phyloP scores from a whole-genome alignment of 202 grass and related monocot species.

The Panicum virgatum region DNA sequence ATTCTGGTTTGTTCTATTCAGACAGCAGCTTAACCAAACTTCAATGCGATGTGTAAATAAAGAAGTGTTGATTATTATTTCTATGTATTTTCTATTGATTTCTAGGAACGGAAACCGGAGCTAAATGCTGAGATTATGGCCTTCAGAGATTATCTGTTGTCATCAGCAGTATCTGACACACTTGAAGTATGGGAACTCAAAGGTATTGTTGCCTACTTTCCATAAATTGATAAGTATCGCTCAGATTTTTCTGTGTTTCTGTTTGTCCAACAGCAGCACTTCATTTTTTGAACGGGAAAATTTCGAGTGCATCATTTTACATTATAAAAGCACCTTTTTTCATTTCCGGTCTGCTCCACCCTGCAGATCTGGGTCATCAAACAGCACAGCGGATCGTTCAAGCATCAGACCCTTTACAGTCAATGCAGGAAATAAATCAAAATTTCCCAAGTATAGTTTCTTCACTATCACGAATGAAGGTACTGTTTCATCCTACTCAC shows the following conservation, averaged over 20 bases:
- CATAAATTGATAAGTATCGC: slow-evolving; percentile 9
- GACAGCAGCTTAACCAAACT: slow-evolving; percentile 24
- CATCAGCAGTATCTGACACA: slow-evolving; percentile 84
- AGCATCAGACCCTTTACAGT: slow-evolving; percentile 94
- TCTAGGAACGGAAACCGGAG: slow-evolving; percentile 88
- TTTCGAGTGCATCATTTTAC: not conserved
- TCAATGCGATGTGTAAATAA: slow-evolving; percentile 33
- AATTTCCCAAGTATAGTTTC: slow-evolving; percentile 98
- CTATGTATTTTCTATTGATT: slow-evolving; percentile 25
- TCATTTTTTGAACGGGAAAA: not conserved
- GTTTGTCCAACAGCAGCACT: not conserved
- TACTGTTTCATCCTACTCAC: slow-evolving; percentile 26
- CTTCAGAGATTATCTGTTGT: slow-evolving; percentile 92
- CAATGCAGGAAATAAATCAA: slow-evolving; percentile 99
- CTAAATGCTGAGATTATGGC: slow-evolving; percentile 75
- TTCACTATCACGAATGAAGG: slow-evolving; percentile 97
- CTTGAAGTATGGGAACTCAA: slow-evolving; percentile 99
- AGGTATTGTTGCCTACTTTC: slow-evolving; percentile 49
- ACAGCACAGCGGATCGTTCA: slow-evolving; percentile 94
- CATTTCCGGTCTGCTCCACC: slow-evolving; percentile 39
- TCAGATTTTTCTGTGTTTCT: slow-evolving; percentile 22
- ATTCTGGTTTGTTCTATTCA: slow-evolving; percentile 76
- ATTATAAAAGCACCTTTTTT: slow-evolving; percentile 8
- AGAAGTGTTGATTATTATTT: slow-evolving; percentile 23
- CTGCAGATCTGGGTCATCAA: slow-evolving; percentile 93